phyloP scores from a whole-genome alignment of 2,329 filamentous ascomycete species.

The Colletotrichum zoysiae region DNA sequence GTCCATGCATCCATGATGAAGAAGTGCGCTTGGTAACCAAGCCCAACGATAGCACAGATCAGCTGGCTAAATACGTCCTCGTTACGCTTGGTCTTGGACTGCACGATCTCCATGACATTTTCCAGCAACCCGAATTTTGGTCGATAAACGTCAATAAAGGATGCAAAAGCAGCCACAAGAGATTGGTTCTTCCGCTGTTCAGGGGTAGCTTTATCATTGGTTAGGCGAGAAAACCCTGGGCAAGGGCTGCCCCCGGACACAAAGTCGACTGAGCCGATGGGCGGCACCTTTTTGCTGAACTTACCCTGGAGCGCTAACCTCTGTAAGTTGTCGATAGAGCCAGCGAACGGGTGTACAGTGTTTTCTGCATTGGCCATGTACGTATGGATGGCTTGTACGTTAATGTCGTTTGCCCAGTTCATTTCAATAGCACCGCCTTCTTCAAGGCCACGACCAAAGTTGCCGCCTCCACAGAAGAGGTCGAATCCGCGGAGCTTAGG shows the following conservation, averaged over 20 bases:
- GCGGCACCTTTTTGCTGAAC: conserved; percentile 62
- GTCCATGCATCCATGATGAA: conserved; percentile 78
- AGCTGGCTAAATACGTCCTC: conserved; percentile 81
- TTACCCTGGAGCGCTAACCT: conserved; percentile 65
- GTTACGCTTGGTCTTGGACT: conserved; percentile 56
- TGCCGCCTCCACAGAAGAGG: conserved; percentile 83
- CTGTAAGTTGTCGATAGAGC: conserved; percentile 80
- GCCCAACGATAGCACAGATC: conserved; percentile 77
- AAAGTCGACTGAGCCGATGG: conserved; percentile 74
- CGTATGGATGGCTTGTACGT: conserved; percentile 73
- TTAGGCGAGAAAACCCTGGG: conserved; percentile 78
- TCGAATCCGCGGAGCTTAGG: conserved; percentile 72
- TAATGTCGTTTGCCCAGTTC: conserved; percentile 77
- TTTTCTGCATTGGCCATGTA: conserved; percentile 75
- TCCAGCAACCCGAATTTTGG: conserved; percentile 83
- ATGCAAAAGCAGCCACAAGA: conserved; percentile 80
- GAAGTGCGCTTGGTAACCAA: conserved; percentile 82
- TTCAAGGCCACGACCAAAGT: conserved; percentile 81
- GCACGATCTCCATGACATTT: conserved; percentile 78
- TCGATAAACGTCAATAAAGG: conserved; percentile 79
- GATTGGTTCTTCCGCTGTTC: conserved; percentile 78
- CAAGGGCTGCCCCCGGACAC: conserved; percentile 83
- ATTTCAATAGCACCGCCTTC: conserved; percentile 76
- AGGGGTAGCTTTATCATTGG: conserved; percentile 66
- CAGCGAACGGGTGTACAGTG: conserved; percentile 69